Percentiles rank a stretch among this genome's conserved stretches.
Evolutionary conservation across 176 grass and related monocot genomes (phyloP).

Genomic region (Carex pumila): DNA sequence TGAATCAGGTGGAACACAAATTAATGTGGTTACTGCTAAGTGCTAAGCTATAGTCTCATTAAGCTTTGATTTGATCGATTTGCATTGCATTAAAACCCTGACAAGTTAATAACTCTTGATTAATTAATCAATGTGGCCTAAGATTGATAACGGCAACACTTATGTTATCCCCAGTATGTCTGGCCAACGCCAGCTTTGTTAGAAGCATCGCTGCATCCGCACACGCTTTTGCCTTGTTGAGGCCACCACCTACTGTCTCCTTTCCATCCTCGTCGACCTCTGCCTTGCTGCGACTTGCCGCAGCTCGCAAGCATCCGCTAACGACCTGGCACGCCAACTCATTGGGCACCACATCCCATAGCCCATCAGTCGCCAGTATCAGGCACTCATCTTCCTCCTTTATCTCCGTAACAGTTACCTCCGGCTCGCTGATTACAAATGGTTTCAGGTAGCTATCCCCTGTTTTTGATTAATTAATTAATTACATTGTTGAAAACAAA

Average conservation of each 20-base stretch:
- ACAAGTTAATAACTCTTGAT: too few relatives aligned
- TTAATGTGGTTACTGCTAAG: neutral
- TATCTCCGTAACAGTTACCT: constrained; percentile 65
- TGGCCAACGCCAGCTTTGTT: constrained; percentile 77
- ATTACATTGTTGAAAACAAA: neutral
- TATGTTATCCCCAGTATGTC: constrained; percentile 65
- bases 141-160: constrained; percentile 77
- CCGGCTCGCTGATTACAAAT: constrained; percentile 69
- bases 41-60: neutral
- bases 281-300: neutral
- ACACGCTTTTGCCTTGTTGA: constrained; percentile 48
- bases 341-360: constrained; percentile 92
- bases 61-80: neutral
- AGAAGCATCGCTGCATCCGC: constrained; percentile 55
- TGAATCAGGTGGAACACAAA: neutral
- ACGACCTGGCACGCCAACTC: constrained; percentile 76
- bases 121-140: constrained; percentile 5
- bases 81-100: neutral
- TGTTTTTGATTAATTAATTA: neutral
- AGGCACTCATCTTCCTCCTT: constrained; percentile 74
- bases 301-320: constrained; percentile 39
- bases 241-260: neutral
- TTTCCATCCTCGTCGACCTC: neutral
- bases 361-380: constrained; percentile 78
- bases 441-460: constrained; percentile 90